Percentiles rank a stretch among this genome's conserved stretches.
These are phyloP conservation scores for sunflower (Helianthus annuus) DNA, from an alignment of 129 eudicot genomes.

Conservation along the genomic window DNA sequence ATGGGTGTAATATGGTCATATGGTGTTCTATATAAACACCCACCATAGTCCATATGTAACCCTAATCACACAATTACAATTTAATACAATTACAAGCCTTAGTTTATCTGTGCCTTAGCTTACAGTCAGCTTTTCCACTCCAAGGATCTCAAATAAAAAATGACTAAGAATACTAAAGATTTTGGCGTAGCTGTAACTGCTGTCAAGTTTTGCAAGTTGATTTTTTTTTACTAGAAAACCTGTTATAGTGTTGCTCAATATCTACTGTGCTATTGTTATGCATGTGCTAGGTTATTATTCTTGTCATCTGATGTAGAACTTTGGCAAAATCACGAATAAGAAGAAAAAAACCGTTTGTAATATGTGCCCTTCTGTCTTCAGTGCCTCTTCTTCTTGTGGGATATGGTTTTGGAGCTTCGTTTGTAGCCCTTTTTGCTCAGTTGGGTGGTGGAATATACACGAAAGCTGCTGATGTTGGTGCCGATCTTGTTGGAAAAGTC, in stretches of 20 bases:
- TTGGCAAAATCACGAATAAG: not conserved
- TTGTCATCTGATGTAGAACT: conserved; percentile 15
- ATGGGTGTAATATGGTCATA: too few relatives aligned
- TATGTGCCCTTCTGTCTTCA: conserved; percentile 32
- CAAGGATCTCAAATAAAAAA: too few relatives aligned
- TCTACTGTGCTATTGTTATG: conserved; percentile 15
- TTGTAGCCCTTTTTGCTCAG: conserved; percentile 99
- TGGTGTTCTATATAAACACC: too few relatives aligned
- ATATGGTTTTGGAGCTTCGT: conserved; percentile 99
- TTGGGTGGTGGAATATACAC: conserved; percentile 99
- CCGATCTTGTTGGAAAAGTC: conserved; percentile 99
- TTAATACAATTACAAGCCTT: too few relatives aligned
- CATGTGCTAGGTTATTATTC: conserved; percentile 16
- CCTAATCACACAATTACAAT: too few relatives aligned
- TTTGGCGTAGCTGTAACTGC: not conserved
- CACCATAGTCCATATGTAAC: too few relatives aligned
- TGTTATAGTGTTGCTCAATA: not conserved
- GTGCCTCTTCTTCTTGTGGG: conserved; percentile 99
- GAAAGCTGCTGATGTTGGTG: conserved; percentile 99
- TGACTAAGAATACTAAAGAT: not conserved
- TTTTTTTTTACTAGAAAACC: not conserved
- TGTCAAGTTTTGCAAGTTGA: conserved; percentile 18
- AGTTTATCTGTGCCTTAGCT: too few relatives aligned
- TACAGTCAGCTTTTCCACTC: too few relatives aligned
- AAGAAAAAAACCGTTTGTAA: not conserved